Percentiles rank a stretch among this genome's conserved stretches.
Evolutionary conservation across 805 yeast species (phyloP).

Genomic region (Metschnikowia colocasiae): DNA sequence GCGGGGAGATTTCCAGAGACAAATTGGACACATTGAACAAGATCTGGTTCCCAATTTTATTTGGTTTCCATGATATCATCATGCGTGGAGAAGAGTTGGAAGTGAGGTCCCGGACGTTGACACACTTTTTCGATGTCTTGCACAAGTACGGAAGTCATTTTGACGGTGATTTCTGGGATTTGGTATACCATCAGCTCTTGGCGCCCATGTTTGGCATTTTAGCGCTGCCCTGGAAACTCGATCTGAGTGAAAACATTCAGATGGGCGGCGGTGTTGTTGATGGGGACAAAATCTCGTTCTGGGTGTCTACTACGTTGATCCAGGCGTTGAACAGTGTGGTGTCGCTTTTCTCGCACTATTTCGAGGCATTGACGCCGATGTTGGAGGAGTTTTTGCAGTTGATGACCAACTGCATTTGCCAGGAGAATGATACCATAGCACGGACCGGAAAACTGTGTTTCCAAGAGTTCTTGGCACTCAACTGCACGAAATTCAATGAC

Average conservation of each 20-base stretch:
- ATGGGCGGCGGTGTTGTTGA: slow-evolving; percentile 22
- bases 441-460: slow-evolving; percentile 90
- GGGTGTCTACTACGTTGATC: slow-evolving; percentile 94
- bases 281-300: slow-evolving; percentile 85
- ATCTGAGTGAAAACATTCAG: slow-evolving; percentile 43
- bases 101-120: slow-evolving; percentile 85
- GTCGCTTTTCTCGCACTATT: slow-evolving; percentile 76
- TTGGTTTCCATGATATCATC: slow-evolving; percentile 80
- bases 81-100: slow-evolving; percentile 94
- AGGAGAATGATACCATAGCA: slow-evolving; percentile 94
- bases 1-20: slow-evolving; percentile 7
- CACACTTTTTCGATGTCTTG: slow-evolving; percentile 74
- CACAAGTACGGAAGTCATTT: slow-evolving; percentile 78
- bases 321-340: slow-evolving; percentile 91
- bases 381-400: slow-evolving; percentile 76
- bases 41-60: slow-evolving; percentile 83
- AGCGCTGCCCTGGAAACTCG: slow-evolving; percentile 69
- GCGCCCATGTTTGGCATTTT: slow-evolving; percentile 89
- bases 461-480: slow-evolving; percentile 73
- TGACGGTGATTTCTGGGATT: slow-evolving; percentile 74
- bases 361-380: slow-evolving; percentile 68
- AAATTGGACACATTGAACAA: slow-evolving; percentile 41
- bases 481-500: slow-evolving; percentile 57
- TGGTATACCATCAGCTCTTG: slow-evolving; percentile 68
- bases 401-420: slow-evolving; percentile 85